Percentiles rank a stretch among this genome's conserved stretches.
Evolutionary conservation across 225 moss, liverwort and hornwort genomes (phyloP).

Genomic region (Bryoerythrophyllum caledonicum): DNA sequence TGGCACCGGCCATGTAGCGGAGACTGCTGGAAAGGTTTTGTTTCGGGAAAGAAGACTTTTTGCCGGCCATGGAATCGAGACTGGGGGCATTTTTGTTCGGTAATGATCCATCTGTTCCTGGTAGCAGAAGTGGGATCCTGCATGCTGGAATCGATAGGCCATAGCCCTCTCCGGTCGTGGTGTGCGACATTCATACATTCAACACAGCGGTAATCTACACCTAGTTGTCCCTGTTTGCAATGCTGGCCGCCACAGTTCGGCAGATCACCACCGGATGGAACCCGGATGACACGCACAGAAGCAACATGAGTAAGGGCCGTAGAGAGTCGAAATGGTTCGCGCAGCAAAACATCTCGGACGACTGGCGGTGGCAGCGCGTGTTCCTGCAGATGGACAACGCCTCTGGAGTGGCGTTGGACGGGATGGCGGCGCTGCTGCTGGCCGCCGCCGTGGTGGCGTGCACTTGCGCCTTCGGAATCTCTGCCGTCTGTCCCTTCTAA

Average conservation of each 20-base stretch:
- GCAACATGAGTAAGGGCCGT: not conserved
- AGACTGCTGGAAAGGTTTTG: no score
- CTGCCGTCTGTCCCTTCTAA: not conserved
- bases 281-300: not conserved
- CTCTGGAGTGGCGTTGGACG: no score
- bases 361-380: constrained; percentile 20
- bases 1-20: no score
- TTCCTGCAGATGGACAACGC: no score
- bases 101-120: constrained; percentile 21
- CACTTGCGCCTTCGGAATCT: no score
- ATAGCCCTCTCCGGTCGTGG: constrained; percentile 22
- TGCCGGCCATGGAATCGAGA: constrained; percentile 15
- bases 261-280: constrained; percentile 13
- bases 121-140: constrained; percentile 26
- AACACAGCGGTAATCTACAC: constrained; percentile 33
- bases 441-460: no score
- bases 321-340: constrained; percentile 22
- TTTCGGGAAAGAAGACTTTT: no score
- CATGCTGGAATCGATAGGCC: constrained; percentile 34
- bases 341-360: constrained; percentile 28
- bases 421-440: no score
- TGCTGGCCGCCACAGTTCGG: constrained; percentile 19
- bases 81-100: constrained; percentile 38
- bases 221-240: constrained; percentile 21
- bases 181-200: constrained; percentile 26